Percentiles rank a stretch among this genome's conserved stretches.
Evolutionary conservation across 2,329 filamentous ascomycete species (phyloP).

Genomic region (Tolypocladium endophyticum): DNA sequence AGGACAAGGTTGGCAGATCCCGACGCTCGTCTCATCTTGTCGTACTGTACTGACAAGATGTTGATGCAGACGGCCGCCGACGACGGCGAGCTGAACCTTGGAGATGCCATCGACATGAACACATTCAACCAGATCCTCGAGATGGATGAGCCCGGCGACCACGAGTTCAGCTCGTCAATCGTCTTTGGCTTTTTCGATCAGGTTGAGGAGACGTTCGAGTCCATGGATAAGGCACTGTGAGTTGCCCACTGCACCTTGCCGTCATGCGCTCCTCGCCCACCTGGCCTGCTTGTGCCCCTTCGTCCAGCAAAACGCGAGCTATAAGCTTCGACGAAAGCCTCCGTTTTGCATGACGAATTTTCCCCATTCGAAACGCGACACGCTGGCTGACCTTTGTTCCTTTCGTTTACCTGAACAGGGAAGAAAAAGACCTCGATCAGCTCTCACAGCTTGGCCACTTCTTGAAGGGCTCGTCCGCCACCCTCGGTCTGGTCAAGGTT

Average conservation of each 20-base stretch:
- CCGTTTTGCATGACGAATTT: not conserved
- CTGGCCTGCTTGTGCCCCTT: not conserved
- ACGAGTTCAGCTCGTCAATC: conserved; percentile 81
- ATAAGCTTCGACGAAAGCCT: not conserved
- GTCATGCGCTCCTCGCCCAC: not conserved
- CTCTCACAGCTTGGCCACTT: conserved; percentile 87
- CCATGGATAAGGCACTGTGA: conserved; percentile 80
- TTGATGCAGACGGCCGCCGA: conserved; percentile 31
- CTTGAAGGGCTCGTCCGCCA: conserved; percentile 93
- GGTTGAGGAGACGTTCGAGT: conserved; percentile 71
- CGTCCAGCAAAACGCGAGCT: not conserved
- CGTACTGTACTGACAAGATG: not conserved
- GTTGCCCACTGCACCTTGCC: conserved; percentile 20
- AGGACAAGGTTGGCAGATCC: conserved; percentile 20
- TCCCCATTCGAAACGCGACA: not conserved
- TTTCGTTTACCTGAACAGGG: conserved; percentile 31
- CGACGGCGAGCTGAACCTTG: conserved; percentile 46
- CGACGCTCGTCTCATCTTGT: not conserved
- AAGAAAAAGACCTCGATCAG: conserved; percentile 55
- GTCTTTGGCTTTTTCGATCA: conserved; percentile 91
- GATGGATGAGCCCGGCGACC: conserved; percentile 87
- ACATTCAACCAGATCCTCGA: conserved; percentile 95
- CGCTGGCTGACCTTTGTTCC: conserved; percentile 1
- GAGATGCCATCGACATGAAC: conserved; percentile 63
- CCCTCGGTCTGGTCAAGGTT: conserved; percentile 81